Base-by-base conservation (phyloP, 2,329 filamentous ascomycete genomes). In the Pseudocercospora crystallina region DNA sequence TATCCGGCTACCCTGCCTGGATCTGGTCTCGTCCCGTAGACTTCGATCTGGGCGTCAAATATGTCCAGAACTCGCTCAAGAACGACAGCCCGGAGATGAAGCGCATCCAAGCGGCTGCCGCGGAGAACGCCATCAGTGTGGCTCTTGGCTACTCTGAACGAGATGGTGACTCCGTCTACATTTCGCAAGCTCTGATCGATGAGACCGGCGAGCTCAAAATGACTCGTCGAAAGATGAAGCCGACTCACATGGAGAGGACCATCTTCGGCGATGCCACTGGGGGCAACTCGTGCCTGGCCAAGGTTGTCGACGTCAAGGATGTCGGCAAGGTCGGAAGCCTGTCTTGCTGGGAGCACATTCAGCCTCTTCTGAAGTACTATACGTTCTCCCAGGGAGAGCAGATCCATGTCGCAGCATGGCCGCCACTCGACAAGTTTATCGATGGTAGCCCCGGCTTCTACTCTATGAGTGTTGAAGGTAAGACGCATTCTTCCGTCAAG, bases 1-100 rank as follows among this genome's bases (percentile, higher is more conserved):
- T 76, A 9, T 66, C 71, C 3, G 73, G 74, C 1, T 76, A 54
- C 43, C 20, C 14, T 15, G 63, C 61, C 3, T 73, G 71, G 72
- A 72, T 75, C 17, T 78, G 75, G 75, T 65, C 66, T 1, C 67
- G 69, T 2, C 69, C 73, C 5, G 60, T 78, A 14, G 71, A 78
- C 43, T 67, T 69, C n/a, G 63, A 65, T 7, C 56, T 73, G 10
- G 60, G 63, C 5, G 64, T 64, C 0, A 61, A 68, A 31, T 79
- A 78, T 61, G 72, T 77, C 33, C 64, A 72, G 15, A 76, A 76
- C 57, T 76, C 71, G 0, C 60, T 79, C 1, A 59, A 61, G 0
- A 61, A 66, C 10, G 66, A 73, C 29, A 73, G 71, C 0, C 59
- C 67, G 0, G 68, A 78, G 40, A 76, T 79, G 72, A 58, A 64